Evolutionary conservation across 2,329 filamentous ascomycete genomes (phyloP).

Genomic region (Sclerotiophoma versabilis): DNA sequence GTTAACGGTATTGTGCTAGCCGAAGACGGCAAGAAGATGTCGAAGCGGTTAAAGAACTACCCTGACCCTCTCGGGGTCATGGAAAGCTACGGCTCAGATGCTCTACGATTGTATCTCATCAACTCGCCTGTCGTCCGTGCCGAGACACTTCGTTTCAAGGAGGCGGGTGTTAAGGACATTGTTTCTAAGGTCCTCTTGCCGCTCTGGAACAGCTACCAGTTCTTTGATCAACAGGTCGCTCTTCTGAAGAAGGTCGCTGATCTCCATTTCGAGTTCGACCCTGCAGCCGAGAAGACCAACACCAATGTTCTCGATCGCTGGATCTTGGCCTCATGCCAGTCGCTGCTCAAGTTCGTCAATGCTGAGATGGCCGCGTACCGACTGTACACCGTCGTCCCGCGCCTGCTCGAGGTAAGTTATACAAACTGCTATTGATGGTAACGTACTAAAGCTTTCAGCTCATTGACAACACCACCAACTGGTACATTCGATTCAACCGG

Average conservation of each 20-base stretch:
- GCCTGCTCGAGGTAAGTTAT: conserved; percentile 66
- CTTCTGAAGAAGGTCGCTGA: conserved; percentile 85
- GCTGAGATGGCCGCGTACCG: conserved; percentile 82
- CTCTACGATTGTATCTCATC: conserved; percentile 92
- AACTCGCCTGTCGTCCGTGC: conserved; percentile 95
- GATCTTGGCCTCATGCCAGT: conserved; percentile 93
- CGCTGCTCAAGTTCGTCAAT: conserved; percentile 88
- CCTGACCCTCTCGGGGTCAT: conserved; percentile 86
- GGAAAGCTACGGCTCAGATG: conserved; percentile 88
- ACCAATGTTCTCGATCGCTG: conserved; percentile 95
- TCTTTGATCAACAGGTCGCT: conserved; percentile 88
- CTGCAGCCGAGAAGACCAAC: conserved; percentile 75
- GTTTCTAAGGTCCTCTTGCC: conserved; percentile 90
- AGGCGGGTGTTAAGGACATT: conserved; percentile 91
- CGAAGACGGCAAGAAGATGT: conserved; percentile 98
- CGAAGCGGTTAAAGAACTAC: conserved; percentile 95
- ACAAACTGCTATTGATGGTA: not conserved
- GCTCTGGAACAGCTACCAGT: conserved; percentile 96
- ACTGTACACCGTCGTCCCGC: conserved; percentile 86
- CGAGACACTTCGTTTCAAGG: conserved; percentile 90
- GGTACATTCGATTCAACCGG: conserved; percentile 96
- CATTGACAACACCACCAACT: conserved; percentile 97
- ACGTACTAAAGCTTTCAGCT: conserved; percentile 52
- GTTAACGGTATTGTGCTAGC: conserved; percentile 94
- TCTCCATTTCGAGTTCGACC: conserved; percentile 80